A percentile compares a stretch with the other conserved stretches of the same genome.
Evolutionary conservation across 2,329 filamentous ascomycete genomes (phyloP).

Genomic region (Grosmannia penicillata): DNA sequence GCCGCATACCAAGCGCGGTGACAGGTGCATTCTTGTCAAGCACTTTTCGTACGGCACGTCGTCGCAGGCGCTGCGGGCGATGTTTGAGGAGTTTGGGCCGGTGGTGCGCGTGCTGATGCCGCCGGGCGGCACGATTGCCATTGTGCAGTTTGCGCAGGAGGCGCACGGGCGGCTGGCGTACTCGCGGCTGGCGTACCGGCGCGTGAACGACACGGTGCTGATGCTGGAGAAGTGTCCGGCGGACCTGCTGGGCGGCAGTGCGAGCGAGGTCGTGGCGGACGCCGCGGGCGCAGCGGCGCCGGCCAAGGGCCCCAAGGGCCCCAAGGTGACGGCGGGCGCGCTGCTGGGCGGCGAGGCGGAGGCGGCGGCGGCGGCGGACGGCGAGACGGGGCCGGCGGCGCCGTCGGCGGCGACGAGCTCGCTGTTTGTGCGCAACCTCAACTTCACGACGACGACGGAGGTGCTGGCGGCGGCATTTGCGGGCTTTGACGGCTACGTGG

Average conservation of each 20-base stretch:
- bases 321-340: slow-evolving; percentile 8
- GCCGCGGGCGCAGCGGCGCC: not conserved
- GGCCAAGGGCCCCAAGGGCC: not conserved
- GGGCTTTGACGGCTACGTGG: slow-evolving; percentile 74
- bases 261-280: not conserved
- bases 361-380: slow-evolving; percentile 10
- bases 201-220: slow-evolving; percentile 78
- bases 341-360: slow-evolving; percentile 2
- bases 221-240: slow-evolving; percentile 90
- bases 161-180: slow-evolving; percentile 75
- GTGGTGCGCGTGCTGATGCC: slow-evolving; percentile 79
- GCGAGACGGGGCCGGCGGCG: too few relatives aligned
- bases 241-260: slow-evolving; percentile 45
- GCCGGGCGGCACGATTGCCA: slow-evolving; percentile 81
- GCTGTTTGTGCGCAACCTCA: slow-evolving; percentile 85
- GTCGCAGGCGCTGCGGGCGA: slow-evolving; percentile 58
- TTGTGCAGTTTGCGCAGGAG: slow-evolving; percentile 72
- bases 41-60: slow-evolving; percentile 82
- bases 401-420: slow-evolving; percentile 64
- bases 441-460: slow-evolving; percentile 73
- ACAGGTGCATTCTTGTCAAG: slow-evolving; percentile 80
- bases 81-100: slow-evolving; percentile 78
- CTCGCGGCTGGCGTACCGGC: slow-evolving; percentile 70
- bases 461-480: slow-evolving; percentile 64
- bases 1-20: slow-evolving; percentile 58